Evolutionary conservation across 2,329 filamentous ascomycete genomes (phyloP).

Genomic region (Talaromyces sp.): DNA sequence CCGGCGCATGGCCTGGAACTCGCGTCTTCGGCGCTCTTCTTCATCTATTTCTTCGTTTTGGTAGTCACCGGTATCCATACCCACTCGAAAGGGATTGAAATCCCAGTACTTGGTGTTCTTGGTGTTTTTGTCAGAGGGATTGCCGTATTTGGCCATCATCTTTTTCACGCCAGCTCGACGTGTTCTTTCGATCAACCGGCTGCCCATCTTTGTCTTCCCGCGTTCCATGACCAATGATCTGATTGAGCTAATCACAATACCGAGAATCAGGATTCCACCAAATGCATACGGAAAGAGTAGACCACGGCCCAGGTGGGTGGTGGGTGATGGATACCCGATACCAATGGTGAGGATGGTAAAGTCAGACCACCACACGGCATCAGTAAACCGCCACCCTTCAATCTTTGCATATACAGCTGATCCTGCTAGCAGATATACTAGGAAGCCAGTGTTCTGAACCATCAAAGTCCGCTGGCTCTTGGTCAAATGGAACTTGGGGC

Average conservation of each 20-base stretch:
- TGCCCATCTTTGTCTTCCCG: constrained; percentile 30
- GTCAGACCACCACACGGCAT: constrained; percentile 30
- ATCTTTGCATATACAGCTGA: constrained; percentile 31
- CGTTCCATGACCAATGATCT: constrained; percentile 32
- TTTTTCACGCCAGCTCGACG: constrained; percentile 25
- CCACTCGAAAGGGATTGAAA: constrained; percentile 11
- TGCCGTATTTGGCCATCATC: constrained; percentile 7
- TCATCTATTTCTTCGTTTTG: constrained; percentile 8
- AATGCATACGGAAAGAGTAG: constrained; percentile 30
- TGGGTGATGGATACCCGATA: constrained; percentile 25
- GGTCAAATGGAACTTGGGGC: constrained; percentile 52
- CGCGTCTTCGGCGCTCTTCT: constrained; percentile 23
- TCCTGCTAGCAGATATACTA: constrained; percentile 35
- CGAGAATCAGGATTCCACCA: constrained; percentile 30
- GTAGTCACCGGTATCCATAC: background rate
- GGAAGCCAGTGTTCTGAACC: constrained; percentile 38
- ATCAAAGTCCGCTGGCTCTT: constrained; percentile 50
- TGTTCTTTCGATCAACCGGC: constrained; percentile 28
- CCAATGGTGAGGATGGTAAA: constrained; percentile 32
- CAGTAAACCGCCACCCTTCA: constrained; percentile 30
- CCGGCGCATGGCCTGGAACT: constrained; percentile 43
- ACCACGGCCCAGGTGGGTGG: constrained; percentile 27
- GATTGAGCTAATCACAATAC: constrained; percentile 30
- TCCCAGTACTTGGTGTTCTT: constrained; percentile 1
- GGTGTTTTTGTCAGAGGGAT: constrained; percentile 10